Percentiles rank a stretch among this genome's conserved stretches.
Conservation (phyloP, 83 land plant species). For the Picea abies region DNA sequence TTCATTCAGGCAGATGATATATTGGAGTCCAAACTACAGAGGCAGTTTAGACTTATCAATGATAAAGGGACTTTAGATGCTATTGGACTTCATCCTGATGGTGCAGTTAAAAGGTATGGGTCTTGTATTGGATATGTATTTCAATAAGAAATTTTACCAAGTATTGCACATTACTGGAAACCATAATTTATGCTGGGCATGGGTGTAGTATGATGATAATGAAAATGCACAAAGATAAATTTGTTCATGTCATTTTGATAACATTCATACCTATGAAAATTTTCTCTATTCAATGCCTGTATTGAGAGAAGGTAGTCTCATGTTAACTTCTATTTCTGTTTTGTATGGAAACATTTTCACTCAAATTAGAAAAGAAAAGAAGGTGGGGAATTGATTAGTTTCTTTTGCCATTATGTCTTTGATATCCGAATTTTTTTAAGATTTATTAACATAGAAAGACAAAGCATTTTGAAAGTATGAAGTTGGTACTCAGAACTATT, state of each 20-base stretch:
- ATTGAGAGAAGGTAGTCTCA: neutral
- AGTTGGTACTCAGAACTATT: neutral
- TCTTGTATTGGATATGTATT: neutral
- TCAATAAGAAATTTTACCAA: neutral
- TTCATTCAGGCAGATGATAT: slow-evolving; percentile 89
- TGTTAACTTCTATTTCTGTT: neutral
- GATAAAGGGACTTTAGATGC: slow-evolving; percentile 99
- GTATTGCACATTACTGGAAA: no score
- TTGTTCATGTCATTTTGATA: slow-evolving; percentile 1
- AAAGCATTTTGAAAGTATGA: neutral
- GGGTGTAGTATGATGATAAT: neutral
- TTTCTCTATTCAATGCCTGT: neutral
- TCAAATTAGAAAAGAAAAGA: neutral
- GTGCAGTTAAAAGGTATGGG: slow-evolving; percentile 72
- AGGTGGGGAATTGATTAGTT: neutral
- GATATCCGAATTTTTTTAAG: neutral
- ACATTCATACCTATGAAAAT: neutral
- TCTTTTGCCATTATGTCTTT: neutral
- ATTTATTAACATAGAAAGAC: neutral
- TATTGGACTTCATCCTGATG: slow-evolving; percentile 96
- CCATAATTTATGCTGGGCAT: no score
- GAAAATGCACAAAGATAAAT: neutral
- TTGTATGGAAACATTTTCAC: neutral
- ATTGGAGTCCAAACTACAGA: slow-evolving; percentile 77
- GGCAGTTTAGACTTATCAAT: slow-evolving; percentile 70